Base-by-base conservation (phyloP, 257 asterid species). In the Lithospermum erythrorhizon region DNA sequence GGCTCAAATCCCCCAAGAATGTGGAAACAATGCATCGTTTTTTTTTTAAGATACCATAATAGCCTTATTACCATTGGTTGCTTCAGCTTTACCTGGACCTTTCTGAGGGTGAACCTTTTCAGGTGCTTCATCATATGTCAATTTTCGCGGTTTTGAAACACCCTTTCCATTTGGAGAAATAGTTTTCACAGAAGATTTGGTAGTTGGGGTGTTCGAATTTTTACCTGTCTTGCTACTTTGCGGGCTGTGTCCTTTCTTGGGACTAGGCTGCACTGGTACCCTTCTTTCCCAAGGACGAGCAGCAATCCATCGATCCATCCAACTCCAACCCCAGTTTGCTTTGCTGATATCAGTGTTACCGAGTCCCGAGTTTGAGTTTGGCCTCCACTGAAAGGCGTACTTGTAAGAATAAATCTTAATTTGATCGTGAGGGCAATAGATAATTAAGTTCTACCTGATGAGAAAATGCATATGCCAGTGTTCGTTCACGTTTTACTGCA, bases 271-370 rank as follows among this genome's bases (percentile, higher is more conserved):
- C 52, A 64, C 58, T 57, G 83, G 66, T 22, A 76, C 72, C 53
- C 96, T 89, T 71, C 86, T 78, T 79, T 93, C 98, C 98, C 98
- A 93, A 37, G 98, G 98, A 55, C 87, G 86, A 72, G 95, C 95
- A 64, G 98, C 89, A 55, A 93, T 74, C 98, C 98, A 93, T 20
- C 94, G 80, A 68, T 89, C 97, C 72, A 65, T 89, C 98, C 97
- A 93, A 75, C 98, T 93, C 98, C 98, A 89, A 17, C 95, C 98
- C 98, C 98, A 93, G 58, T 80, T 80, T 11, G 80, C 76, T 72
- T 86, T 81, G 62, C 87, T 75, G 27, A 81, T 73, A 32, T 86
- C 91, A 15, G 68, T 57, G 69, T 77, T 78, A 54, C 76, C 78
- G n/a, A 80, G 69, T 61, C 86, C 90, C 45, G 80, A 77, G 66